Evolutionary conservation across 2,329 filamentous ascomycete species (phyloP).

Genomic region (Calcarisporium arbuscula): DNA sequence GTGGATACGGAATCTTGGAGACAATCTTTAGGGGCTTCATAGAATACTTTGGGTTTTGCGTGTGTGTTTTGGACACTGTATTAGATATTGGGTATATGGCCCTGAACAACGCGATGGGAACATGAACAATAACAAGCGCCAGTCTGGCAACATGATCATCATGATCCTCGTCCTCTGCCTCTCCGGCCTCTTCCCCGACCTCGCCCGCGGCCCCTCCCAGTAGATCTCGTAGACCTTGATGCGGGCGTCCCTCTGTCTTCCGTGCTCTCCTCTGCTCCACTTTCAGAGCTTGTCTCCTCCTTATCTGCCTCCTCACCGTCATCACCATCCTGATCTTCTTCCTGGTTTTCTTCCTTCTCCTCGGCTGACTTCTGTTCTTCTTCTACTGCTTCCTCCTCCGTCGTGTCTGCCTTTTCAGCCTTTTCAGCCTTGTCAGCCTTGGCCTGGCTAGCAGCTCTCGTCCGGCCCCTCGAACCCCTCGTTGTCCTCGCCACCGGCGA

Average conservation of each 20-base stretch:
- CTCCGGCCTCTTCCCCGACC: slow-evolving; percentile 27
- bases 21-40: no score
- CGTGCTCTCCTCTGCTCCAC: slow-evolving; percentile 26
- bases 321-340: not conserved
- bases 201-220: slow-evolving; percentile 24
- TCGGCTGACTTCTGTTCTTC: not conserved
- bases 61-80: no score
- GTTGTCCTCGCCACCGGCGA: slow-evolving; percentile 30
- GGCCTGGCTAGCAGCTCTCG: slow-evolving; percentile 34
- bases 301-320: slow-evolving; percentile 17
- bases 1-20: no score
- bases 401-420: slow-evolving; percentile 26
- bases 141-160: slow-evolving; percentile 9
- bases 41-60: no score
- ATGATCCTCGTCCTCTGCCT: slow-evolving; percentile 19
- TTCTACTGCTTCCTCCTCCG: slow-evolving; percentile 17
- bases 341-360: slow-evolving; percentile 6
- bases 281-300: slow-evolving; percentile 24
- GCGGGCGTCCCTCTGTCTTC: slow-evolving; percentile 32
- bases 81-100: no score
- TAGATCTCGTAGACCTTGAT: slow-evolving; percentile 29
- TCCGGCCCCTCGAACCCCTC: slow-evolving; percentile 36
- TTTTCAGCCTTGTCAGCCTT: slow-evolving; percentile 26
- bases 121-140: slow-evolving; percentile 2
- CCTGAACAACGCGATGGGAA: not conserved